Conservation (phyloP, 768 basidiomycete genomes). For the Kwoniella pini region DNA sequence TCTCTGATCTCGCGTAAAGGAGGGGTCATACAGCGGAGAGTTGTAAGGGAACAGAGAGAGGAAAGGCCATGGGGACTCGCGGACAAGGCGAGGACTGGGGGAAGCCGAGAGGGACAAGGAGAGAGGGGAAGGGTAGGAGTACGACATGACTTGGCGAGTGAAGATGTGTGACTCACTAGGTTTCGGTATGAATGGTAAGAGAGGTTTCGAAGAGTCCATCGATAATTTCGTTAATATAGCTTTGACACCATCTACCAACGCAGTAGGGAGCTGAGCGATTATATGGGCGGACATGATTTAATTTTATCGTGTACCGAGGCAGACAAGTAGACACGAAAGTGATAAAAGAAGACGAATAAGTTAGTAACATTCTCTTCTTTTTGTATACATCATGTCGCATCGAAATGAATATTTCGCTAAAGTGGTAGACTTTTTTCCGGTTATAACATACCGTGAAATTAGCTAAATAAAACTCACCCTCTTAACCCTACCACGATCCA, state of each 20-base stretch:
- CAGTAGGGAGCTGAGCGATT: conserved; percentile 14
- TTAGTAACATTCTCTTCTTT: no score
- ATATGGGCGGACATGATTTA: conserved; percentile 2
- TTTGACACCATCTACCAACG: conserved; percentile 6
- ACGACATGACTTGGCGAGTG: background rate
- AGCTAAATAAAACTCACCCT: conserved; percentile 12
- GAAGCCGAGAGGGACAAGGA: no score
- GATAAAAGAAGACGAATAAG: no score
- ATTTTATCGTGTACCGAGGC: no score
- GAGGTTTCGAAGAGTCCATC: conserved; percentile 19
- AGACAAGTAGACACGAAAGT: no score
- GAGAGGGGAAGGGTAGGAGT: no score
- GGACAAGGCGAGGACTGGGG: no score
- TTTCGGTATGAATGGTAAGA: conserved; percentile 28
- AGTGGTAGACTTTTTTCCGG: background rate
- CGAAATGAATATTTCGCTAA: no score
- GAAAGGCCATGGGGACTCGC: background rate
- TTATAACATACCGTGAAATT: background rate
- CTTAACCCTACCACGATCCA: conserved; percentile 14
- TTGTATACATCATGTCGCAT: no score
- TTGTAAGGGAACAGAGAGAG: background rate
- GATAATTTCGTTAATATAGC: conserved; percentile 11
- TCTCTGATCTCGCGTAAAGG: no score
- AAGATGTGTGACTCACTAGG: conserved; percentile 14
- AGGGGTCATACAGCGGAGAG: no score